phyloP scores from a whole-genome alignment of 331 rosid species.

The Pyracantha coccinea region DNA sequence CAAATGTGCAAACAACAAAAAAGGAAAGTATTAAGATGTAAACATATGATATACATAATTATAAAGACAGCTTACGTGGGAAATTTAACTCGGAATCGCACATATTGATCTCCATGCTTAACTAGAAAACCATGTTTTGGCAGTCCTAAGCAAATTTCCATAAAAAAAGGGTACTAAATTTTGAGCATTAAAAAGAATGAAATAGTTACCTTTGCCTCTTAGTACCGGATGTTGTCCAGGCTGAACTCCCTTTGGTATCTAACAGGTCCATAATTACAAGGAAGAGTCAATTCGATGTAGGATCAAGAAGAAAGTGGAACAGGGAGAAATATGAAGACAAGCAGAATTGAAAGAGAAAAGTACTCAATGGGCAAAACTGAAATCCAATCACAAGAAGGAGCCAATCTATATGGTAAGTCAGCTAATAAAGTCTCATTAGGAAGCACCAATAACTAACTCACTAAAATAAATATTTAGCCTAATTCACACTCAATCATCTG shows the following conservation, averaged over 20 bases:
- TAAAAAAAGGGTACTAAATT: neutral
- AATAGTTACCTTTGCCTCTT: constrained; percentile 71
- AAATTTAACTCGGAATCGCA: constrained; percentile 64
- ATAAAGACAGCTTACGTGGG: constrained; percentile 47
- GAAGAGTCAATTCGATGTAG: neutral
- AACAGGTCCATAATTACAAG: constrained; percentile 16
- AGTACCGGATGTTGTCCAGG: constrained; percentile 37
- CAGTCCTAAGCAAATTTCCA: constrained; percentile 43
- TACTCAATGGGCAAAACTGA: neutral
- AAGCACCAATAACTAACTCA: neutral
- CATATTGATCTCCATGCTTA: constrained; percentile 81
- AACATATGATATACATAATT: neutral
- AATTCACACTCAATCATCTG: neutral
- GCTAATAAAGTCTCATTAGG: neutral
- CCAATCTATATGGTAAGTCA: neutral
- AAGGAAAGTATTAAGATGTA: neutral
- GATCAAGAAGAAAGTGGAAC: neutral
- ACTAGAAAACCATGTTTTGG: constrained; percentile 75
- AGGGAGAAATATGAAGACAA: neutral
- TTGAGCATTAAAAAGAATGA: neutral
- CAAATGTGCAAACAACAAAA: neutral
- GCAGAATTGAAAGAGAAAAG: neutral
- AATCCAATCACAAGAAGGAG: neutral
- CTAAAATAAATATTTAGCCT: neutral
- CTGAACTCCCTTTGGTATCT: constrained; percentile 58